Conservation (phyloP, 768 basidiomycete species). For the Phaeotremella skinneri region DNA sequence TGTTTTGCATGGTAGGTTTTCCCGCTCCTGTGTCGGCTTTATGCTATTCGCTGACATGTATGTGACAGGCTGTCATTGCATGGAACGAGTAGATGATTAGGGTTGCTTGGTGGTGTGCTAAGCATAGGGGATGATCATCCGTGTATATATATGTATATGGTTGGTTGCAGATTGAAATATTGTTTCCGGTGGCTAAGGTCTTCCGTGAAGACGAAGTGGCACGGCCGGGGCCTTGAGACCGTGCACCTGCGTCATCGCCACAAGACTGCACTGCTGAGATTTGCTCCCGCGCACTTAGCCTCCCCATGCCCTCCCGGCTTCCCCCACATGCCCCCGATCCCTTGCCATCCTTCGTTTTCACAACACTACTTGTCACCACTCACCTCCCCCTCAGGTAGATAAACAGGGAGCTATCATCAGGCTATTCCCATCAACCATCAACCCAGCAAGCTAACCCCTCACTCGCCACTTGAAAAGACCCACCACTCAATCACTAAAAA, state of each 20-base stretch:
- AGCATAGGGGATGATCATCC: background rate
- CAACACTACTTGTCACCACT: slow-evolving; percentile 1
- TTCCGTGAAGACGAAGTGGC: too few relatives aligned
- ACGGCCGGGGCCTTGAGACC: too few relatives aligned
- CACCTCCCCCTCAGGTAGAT: background rate
- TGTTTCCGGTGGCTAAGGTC: too few relatives aligned
- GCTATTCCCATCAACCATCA: background rate
- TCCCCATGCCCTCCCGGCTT: too few relatives aligned
- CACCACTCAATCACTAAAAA: background rate
- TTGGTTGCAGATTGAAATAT: too few relatives aligned
- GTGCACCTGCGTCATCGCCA: slow-evolving; percentile 6
- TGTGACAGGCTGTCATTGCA: slow-evolving; percentile 43
- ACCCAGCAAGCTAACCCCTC: background rate
- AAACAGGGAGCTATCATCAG: too few relatives aligned
- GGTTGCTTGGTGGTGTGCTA: background rate
- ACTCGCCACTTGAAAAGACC: background rate
- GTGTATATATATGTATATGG: too few relatives aligned
- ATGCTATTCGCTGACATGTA: background rate
- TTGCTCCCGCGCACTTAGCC: background rate
- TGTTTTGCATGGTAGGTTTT: slow-evolving; percentile 71
- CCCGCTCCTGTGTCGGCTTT: slow-evolving; percentile 56
- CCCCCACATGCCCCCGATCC: too few relatives aligned
- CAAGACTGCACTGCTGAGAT: background rate
- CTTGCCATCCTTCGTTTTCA: background rate
- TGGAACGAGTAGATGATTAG: slow-evolving; percentile 49